These are phyloP conservation scores for Fusarium sp. DNA, from an alignment of 2,329 filamentous ascomycete genomes.

Conservation along the genomic window DNA sequence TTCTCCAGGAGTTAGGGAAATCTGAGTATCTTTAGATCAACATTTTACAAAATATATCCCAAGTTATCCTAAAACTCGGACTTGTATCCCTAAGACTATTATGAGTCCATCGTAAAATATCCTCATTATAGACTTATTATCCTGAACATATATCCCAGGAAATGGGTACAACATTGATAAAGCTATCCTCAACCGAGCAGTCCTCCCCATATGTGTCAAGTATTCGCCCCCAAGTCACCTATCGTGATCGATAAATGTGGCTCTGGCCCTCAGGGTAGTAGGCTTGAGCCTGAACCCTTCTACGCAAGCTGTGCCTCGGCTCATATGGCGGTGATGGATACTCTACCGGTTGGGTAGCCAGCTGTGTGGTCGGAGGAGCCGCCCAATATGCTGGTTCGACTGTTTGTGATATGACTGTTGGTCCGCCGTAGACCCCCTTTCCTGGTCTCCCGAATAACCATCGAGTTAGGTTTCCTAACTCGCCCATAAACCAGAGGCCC, in stretches of 20 bases:
- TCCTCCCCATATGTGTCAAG: not conserved
- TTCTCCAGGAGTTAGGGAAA: slow-evolving; percentile 29
- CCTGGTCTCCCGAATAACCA: slow-evolving; percentile 45
- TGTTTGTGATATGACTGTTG: slow-evolving; percentile 20
- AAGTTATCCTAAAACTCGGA: not conserved
- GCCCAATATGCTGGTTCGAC: slow-evolving; percentile 18
- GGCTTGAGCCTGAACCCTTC: slow-evolving; percentile 11
- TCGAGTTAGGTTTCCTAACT: slow-evolving; percentile 51
- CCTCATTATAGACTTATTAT: not conserved
- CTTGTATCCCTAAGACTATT: not conserved
- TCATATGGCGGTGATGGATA: slow-evolving; percentile 20
- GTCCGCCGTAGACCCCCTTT: slow-evolving; percentile 18
- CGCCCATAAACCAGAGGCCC: slow-evolving; percentile 58
- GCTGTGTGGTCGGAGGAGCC: not conserved
- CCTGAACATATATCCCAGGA: not conserved
- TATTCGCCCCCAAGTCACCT: not conserved
- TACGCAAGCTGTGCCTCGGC: slow-evolving; percentile 11
- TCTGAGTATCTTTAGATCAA: slow-evolving; percentile 5
- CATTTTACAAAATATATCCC: not conserved
- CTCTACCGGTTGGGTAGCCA: not conserved
- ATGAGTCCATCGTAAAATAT: not conserved
- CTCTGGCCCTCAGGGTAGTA: slow-evolving; percentile 3
- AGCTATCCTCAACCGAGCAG: not conserved
- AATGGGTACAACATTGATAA: not conserved
- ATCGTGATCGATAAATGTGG: slow-evolving; percentile 3